Percentiles rank a stretch among this genome's conserved stretches.
Conservation (phyloP, 140 eudicot genomes). For the Cichorium intybus region DNA sequence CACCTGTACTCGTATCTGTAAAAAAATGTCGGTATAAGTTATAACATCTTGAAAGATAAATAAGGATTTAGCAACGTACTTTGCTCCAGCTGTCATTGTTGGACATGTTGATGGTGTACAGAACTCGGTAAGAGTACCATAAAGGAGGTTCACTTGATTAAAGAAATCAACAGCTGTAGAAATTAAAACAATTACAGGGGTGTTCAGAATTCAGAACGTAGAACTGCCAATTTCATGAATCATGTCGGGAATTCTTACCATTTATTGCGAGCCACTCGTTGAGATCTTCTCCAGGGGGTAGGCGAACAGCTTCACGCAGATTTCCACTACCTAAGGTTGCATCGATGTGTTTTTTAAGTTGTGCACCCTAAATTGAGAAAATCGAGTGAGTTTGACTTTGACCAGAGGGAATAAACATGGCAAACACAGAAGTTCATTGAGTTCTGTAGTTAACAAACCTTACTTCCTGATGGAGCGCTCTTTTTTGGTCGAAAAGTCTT, state of each 20-base stretch:
- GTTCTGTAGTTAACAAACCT: constrained; percentile 33
- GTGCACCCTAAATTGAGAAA: constrained; percentile 37
- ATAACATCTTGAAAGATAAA: not conserved
- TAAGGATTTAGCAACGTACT: constrained; percentile 38
- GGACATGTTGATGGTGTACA: constrained; percentile 63
- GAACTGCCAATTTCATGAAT: not conserved
- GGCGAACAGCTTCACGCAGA: constrained; percentile 66
- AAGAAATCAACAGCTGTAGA: constrained; percentile 64
- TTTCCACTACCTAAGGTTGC: constrained; percentile 66
- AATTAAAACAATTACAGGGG: not conserved
- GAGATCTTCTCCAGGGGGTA: constrained; percentile 76
- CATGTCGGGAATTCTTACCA: constrained; percentile 31
- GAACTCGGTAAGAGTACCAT: constrained; percentile 55
- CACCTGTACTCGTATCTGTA: constrained; percentile 67
- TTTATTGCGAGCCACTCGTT: constrained; percentile 71
- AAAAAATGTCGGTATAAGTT: not conserved
- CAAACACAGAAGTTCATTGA: not conserved
- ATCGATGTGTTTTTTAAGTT: constrained; percentile 56
- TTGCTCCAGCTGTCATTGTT: constrained; percentile 63
- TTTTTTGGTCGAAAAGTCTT: constrained; percentile 75
- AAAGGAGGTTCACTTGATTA: constrained; percentile 59
- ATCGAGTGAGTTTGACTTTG: not conserved
- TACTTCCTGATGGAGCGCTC: constrained; percentile 68
- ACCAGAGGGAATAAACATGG: constrained; percentile 1
- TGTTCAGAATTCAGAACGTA: not conserved